Evolutionary conservation across 768 basidiomycete species (phyloP).

Genomic region (Lepiota brunneoincarnata): DNA sequence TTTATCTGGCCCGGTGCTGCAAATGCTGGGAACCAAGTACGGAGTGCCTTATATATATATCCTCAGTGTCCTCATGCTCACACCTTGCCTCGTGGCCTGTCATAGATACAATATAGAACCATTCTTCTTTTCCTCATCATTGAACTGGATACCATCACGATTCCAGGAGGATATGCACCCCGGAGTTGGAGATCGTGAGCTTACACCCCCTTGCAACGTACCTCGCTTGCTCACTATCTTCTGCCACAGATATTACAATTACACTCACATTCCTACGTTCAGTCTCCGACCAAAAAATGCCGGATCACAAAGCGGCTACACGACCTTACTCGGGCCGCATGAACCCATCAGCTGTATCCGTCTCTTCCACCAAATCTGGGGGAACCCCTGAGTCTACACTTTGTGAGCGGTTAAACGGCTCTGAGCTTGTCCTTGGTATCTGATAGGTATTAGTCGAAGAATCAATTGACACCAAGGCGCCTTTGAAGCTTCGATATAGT

Average conservation of each 20-base stretch:
- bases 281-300: constrained; percentile 13
- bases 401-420: not conserved
- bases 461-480: constrained; percentile 29
- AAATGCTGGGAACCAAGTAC: constrained; percentile 59
- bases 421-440: not conserved
- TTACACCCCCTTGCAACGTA: not conserved
- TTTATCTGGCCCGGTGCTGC: constrained; percentile 45
- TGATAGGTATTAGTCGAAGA: constrained; percentile 13
- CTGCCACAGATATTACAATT: constrained; percentile 46
- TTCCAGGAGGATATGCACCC: constrained; percentile 47
- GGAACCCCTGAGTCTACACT: not conserved
- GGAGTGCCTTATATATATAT: not conserved
- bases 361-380: constrained; percentile 14
- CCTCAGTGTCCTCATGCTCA: not conserved
- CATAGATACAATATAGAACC: constrained; percentile 57
- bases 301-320: constrained; percentile 11
- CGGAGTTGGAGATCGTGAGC: constrained; percentile 47
- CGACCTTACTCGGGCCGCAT: constrained; percentile 5
- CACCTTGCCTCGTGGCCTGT: not conserved
- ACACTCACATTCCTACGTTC: constrained; percentile 43
- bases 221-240: not conserved
- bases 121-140: constrained; percentile 62
- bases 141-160: constrained; percentile 64
- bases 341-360: constrained; percentile 15
- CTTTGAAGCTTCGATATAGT: constrained; percentile 25